These are phyloP conservation scores for Apostasia ramifera DNA, from an alignment of 106 monocot species.

Conservation along the genomic window DNA sequence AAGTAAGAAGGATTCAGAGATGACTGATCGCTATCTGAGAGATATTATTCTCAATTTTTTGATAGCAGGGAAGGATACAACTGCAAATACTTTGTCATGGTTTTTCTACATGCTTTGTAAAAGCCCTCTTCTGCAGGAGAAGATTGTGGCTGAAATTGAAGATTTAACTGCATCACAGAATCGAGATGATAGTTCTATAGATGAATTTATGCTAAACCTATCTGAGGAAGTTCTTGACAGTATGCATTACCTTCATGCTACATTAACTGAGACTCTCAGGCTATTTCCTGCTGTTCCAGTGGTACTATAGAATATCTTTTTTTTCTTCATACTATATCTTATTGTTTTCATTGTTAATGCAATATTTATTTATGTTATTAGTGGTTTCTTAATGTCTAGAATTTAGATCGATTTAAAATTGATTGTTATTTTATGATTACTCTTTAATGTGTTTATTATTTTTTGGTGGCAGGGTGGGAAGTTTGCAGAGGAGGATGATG, in stretches of 20 bases:
- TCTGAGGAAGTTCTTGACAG: conserved; percentile 13
- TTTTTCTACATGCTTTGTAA: conserved; percentile 24
- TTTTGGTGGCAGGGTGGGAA: conserved; percentile 4
- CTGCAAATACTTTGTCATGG: conserved; percentile 18
- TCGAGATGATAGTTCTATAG: not conserved
- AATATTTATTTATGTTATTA: too few species aligned
- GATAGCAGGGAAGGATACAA: conserved; percentile 19
- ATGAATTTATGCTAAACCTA: conserved; percentile 9
- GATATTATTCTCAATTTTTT: conserved; percentile 25
- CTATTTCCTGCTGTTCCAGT: conserved; percentile 19
- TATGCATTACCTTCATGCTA: conserved; percentile 24
- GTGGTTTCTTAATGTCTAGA: too few species aligned
- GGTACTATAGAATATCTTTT: not conserved
- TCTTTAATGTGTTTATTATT: not conserved
- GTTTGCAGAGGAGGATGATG: conserved; percentile 15
- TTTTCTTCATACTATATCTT: not conserved
- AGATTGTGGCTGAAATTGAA: conserved; percentile 8
- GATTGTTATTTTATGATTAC: not conserved
- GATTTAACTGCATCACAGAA: not conserved
- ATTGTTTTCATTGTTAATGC: not conserved
- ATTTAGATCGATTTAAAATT: too few species aligned
- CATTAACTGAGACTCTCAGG: conserved; percentile 22
- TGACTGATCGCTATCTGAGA: conserved; percentile 11
- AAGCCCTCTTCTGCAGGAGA: conserved; percentile 11
- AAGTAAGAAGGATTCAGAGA: conserved; percentile 16